Conservation (phyloP, 352 stramenopile species). For the Globisporangium alternatum region DNA sequence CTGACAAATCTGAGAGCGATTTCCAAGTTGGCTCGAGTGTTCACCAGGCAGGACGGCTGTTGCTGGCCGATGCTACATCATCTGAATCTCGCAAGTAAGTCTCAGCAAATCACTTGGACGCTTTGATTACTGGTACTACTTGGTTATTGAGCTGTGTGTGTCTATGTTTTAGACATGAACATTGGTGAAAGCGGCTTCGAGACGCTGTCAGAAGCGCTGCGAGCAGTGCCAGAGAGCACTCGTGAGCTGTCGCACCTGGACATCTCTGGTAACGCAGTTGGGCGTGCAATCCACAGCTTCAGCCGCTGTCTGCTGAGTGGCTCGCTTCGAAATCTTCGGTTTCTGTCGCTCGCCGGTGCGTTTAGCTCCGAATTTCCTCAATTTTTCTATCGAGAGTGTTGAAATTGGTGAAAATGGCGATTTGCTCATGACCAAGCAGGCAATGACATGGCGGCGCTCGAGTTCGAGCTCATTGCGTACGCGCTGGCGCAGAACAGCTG, state of each 20-base stretch:
- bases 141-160: background rate
- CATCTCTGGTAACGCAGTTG: slow-evolving; percentile 30
- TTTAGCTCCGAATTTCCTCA: background rate
- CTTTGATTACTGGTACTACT: too few relatives aligned
- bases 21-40: slow-evolving; percentile 18
- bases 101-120: too few relatives aligned
- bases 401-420: background rate
- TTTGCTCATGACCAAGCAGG: slow-evolving; percentile 13
- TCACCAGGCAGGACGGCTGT: slow-evolving; percentile 4
- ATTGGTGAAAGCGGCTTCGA: slow-evolving; percentile 27
- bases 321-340: slow-evolving; percentile 22
- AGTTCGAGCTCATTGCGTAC: slow-evolving; percentile 31
- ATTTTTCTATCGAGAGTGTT: background rate
- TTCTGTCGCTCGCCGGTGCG: slow-evolving; percentile 27
- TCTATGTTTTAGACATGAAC: slow-evolving; percentile 22
- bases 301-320: slow-evolving; percentile 14
- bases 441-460: slow-evolving; percentile 34
- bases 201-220: slow-evolving; percentile 20
- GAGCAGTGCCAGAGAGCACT: slow-evolving; percentile 5
- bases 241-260: slow-evolving; percentile 26
- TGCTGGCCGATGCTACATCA: slow-evolving; percentile 20
- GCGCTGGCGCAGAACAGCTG: slow-evolving; percentile 24
- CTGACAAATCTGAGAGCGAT: slow-evolving; percentile 19
- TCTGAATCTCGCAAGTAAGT: slow-evolving; percentile 32
- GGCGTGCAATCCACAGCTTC: slow-evolving; percentile 28